Evolutionary conservation across 2,329 filamentous ascomycete species (phyloP), one percentile per base, ranked within the genome.

Genomic region (Arthrobotrys sphaeroides): DNA sequence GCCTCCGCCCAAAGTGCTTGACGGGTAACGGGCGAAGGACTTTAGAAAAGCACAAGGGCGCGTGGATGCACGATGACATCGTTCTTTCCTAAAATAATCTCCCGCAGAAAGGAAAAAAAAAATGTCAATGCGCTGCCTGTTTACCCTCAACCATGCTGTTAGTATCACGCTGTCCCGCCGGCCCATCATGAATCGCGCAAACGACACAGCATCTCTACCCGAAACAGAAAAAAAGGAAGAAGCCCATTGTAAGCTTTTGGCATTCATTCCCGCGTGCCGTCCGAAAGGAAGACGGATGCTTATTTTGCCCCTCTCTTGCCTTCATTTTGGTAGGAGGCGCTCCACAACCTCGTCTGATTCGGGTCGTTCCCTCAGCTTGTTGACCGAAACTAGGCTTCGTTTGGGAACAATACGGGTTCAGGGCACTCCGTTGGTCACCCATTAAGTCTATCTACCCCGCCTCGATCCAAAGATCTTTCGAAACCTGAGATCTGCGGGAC

Each of bases 401-500:
- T 70, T 43, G 16, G n/a, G 53, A 61, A 45, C 18, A 1, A 18
- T 26, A 20, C 20, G 26, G n/a, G 26, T 40, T 42, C 38, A 47
- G 28, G 47, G 49, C 31, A 42, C n/a, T n/a, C n/a, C 38, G 31
- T 20, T 24, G 36, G 57, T 51, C 38, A 18, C 24, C 64, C 49
- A 68, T 51, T 55, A 43, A 26, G 45, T 55, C 45, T 24, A 16
- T 31, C 43, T 70, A 51, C 66, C 66, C 53, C 66, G 66, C 55
- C 55, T 62, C 66, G 66, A 55, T 70, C 43, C 59, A 31, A 9
- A 60, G 55, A 55, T 69, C 26, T 49, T 61, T 61, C n/a, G 45
- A 69, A 62, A 61, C 66, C 55, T 42, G 31, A 20, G 40, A 28
- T 42, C 43, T 20, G 36, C 53, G 31, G 49, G 62, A 67, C 38